Conservation (phyloP, 441 rosid species). For the Syzygium malaccense region DNA sequence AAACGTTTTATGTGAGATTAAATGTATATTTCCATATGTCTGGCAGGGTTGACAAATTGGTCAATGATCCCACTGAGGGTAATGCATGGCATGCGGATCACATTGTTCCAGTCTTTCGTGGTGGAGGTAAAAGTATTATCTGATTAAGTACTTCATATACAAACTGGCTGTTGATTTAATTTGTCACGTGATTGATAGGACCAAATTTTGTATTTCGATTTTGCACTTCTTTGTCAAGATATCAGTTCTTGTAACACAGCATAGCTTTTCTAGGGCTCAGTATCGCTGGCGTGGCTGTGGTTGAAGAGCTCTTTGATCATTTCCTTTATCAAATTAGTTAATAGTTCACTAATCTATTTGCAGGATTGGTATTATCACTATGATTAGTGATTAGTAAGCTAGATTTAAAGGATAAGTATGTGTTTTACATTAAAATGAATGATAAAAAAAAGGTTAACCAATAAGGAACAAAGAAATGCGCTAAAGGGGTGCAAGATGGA, state of each 20-base stretch:
- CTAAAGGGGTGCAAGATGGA: background rate
- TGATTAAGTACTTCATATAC: background rate
- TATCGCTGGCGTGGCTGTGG: background rate
- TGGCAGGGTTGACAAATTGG: slow-evolving; percentile 73
- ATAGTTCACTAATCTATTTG: background rate
- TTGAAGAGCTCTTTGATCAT: background rate
- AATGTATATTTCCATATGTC: background rate
- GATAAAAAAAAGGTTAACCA: background rate
- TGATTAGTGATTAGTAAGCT: background rate
- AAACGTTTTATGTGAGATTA: background rate
- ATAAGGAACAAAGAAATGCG: background rate
- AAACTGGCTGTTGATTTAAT: background rate
- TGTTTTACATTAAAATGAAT: background rate
- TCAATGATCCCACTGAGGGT: slow-evolving; percentile 73
- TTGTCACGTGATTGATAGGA: background rate
- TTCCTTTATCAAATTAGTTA: background rate
- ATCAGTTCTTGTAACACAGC: background rate
- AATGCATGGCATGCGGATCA: slow-evolving; percentile 98
- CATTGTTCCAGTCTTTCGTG: slow-evolving; percentile 78
- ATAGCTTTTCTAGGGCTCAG: background rate
- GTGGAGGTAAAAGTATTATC: slow-evolving; percentile 59
- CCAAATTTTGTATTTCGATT: background rate
- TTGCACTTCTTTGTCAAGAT: background rate
- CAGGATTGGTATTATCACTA: background rate
- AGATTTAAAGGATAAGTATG: background rate